phyloP scores from a whole-genome alignment of 1,284 basidiomycete species.

The Cryptococcus floricola region DNA sequence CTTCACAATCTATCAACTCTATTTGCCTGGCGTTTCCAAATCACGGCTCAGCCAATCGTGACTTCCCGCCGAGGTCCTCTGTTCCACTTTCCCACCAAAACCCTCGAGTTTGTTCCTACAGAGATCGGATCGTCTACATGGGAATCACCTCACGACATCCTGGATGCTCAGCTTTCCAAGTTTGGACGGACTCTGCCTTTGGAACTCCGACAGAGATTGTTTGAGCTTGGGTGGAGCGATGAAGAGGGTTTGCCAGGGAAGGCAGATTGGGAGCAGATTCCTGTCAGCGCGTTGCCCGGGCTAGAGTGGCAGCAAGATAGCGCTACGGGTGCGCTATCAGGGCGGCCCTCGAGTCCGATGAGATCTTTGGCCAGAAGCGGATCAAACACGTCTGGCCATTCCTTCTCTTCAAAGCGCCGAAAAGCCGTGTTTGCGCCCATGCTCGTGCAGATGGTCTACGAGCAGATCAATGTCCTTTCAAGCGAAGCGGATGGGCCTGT shows the following conservation, averaged over 20 bases:
- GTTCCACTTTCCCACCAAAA: conserved; percentile 32
- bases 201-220: conserved; percentile 39
- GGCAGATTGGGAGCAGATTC: conserved; percentile 38
- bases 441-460: conserved; percentile 18
- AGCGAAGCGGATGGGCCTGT: conserved; percentile 58
- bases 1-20: conserved; percentile 28
- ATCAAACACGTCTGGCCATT: conserved; percentile 22
- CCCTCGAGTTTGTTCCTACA: conserved; percentile 36
- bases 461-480: conserved; percentile 49
- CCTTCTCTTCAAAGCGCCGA: conserved; percentile 12
- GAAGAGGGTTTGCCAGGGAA: conserved; percentile 21
- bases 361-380: conserved; percentile 13
- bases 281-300: conserved; percentile 28
- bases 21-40: conserved; percentile 39
- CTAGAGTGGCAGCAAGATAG: conserved; percentile 17
- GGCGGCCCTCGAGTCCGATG: conserved; percentile 11
- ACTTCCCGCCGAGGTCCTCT: conserved; percentile 31
- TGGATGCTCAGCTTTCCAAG: conserved; percentile 37
- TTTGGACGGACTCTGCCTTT: conserved; percentile 37
- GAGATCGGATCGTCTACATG: conserved; percentile 39
- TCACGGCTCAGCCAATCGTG: conserved; percentile 30
- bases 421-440: conserved; percentile 34
- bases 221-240: conserved; percentile 45
- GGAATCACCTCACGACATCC: conserved; percentile 35
- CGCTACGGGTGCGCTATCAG: background rate